Percentiles rank a stretch among this genome's conserved stretches.
Conservation (phyloP, 164 flowering plant species). For the Berberis vulgaris region DNA sequence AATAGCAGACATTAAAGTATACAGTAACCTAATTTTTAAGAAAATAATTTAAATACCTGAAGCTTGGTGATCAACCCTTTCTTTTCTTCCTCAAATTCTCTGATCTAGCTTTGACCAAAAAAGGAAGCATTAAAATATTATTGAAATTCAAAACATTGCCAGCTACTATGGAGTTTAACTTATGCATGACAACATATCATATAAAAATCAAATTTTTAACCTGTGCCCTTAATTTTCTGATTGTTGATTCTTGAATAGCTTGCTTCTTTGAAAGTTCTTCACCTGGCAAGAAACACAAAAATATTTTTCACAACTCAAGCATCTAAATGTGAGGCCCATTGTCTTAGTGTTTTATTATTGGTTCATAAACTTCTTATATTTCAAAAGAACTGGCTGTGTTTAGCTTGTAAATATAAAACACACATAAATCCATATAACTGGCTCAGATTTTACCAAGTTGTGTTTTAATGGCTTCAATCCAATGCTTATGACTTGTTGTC, state of each 20-base stretch:
- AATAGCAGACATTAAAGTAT: not conserved
- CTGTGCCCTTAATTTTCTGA: constrained; percentile 97
- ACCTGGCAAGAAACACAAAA: constrained; percentile 35
- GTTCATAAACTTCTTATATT: too few species aligned
- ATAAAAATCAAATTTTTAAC: constrained; percentile 24
- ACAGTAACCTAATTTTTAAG: not conserved
- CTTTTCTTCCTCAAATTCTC: constrained; percentile 99
- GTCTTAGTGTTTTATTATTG: too few species aligned
- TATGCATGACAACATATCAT: not conserved
- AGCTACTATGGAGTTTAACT: constrained; percentile 1
- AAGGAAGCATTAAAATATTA: not conserved
- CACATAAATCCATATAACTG: too few species aligned
- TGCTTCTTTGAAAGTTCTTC: constrained; percentile 98
- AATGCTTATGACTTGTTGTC: too few species aligned
- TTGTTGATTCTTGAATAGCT: constrained; percentile 92
- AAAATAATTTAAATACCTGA: constrained; percentile 48
- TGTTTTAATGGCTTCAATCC: too few species aligned
- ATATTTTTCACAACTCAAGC: too few species aligned
- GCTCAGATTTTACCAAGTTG: too few species aligned
- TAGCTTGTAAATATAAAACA: too few species aligned
- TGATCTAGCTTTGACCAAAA: constrained; percentile 57
- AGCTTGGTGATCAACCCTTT: constrained; percentile 78
- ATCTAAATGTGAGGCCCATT: too few species aligned
- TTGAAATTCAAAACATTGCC: not conserved
- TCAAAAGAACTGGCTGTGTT: too few species aligned